Evolutionary conservation across 176 grass and related monocot genomes (phyloP).

Genomic region (Olyra latifolia): DNA sequence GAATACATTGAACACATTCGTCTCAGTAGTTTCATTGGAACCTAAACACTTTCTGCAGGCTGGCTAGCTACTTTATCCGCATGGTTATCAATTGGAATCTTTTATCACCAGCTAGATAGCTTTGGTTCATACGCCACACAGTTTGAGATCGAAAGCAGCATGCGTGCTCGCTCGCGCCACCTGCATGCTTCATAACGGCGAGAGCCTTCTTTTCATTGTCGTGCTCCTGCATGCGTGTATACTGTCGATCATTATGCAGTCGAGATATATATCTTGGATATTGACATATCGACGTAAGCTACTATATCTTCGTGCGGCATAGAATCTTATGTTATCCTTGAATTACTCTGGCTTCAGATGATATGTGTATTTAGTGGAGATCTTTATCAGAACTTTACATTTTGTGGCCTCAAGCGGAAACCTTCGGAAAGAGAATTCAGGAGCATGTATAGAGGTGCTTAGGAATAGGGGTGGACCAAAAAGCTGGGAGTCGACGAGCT

Average conservation of each 20-base stretch:
- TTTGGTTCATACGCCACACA: neutral
- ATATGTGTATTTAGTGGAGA: neutral
- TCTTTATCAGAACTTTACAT: neutral
- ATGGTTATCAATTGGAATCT: neutral
- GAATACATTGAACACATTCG: neutral
- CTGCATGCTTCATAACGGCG: neutral
- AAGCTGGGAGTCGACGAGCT: no score
- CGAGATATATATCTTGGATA: neutral
- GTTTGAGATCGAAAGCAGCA: neutral
- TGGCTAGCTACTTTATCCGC: neutral
- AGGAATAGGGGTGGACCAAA: no score
- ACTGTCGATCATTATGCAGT: neutral
- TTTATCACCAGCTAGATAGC: neutral
- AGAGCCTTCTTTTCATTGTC: neutral
- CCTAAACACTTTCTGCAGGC: neutral
- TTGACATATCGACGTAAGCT: neutral
- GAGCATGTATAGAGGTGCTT: no score
- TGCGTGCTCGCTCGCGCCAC: neutral
- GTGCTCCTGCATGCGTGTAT: neutral
- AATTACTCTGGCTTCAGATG: neutral
- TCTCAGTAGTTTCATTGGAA: neutral
- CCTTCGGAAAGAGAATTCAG: no score
- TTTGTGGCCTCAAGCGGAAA: neutral
- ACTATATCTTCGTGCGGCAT: neutral
- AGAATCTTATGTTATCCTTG: neutral